Evolutionary conservation across 805 yeast species (phyloP).

Genomic region (Candida arabinofermentans): DNA sequence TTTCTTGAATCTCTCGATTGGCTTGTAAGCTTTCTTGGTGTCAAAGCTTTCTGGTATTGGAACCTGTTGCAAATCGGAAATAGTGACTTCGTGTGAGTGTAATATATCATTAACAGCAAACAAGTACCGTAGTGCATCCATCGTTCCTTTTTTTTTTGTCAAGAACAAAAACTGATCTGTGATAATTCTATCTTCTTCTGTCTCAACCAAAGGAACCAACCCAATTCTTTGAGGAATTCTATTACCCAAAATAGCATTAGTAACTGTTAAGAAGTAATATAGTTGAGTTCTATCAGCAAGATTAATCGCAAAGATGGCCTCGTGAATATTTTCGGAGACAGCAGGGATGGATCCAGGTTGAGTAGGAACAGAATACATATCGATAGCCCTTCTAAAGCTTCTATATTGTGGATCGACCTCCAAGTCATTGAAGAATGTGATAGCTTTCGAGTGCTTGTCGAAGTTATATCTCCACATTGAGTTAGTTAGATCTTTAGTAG

Average conservation of each 20-base stretch:
- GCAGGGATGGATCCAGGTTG: slow-evolving; percentile 62
- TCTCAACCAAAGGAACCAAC: slow-evolving; percentile 55
- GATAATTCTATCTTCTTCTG: slow-evolving; percentile 18
- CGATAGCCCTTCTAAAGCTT: slow-evolving; percentile 40
- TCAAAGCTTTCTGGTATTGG: slow-evolving; percentile 7
- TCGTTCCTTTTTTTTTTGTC: slow-evolving; percentile 14
- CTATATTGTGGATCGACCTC: slow-evolving; percentile 57
- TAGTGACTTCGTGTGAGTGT: not conserved
- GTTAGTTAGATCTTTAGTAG: slow-evolving; percentile 8
- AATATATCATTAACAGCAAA: slow-evolving; percentile 15
- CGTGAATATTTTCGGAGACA: slow-evolving; percentile 69
- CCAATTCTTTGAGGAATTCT: slow-evolving; percentile 81
- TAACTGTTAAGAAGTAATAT: slow-evolving; percentile 43
- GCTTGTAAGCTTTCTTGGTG: slow-evolving; percentile 17
- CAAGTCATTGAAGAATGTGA: slow-evolving; percentile 75
- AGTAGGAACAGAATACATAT: slow-evolving; percentile 42
- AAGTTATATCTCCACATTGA: slow-evolving; percentile 22
- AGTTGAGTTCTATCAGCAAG: slow-evolving; percentile 51
- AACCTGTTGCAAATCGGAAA: slow-evolving; percentile 2
- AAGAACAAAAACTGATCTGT: slow-evolving; percentile 26
- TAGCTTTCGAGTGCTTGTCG: slow-evolving; percentile 26
- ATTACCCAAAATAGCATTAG: slow-evolving; percentile 46
- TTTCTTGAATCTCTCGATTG: slow-evolving; percentile 21
- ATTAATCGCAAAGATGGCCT: slow-evolving; percentile 64
- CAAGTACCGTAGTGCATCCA: slow-evolving; percentile 22